Conservation (phyloP, 805 yeast species). For the Suhomyces xylopsoci region DNA sequence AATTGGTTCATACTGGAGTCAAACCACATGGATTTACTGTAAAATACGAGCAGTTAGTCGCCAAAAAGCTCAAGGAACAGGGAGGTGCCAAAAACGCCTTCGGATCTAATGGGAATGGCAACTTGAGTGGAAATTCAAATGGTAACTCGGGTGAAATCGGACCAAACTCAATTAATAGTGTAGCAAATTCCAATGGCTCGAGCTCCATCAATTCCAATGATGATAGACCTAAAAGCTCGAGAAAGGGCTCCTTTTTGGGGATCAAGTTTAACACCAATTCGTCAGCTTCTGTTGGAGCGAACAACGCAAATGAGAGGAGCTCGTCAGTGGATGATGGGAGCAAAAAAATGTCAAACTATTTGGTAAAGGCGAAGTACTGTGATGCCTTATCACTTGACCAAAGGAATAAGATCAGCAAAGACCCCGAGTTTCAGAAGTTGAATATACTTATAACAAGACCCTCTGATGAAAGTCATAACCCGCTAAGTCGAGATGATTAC, state of each 20-base stretch:
- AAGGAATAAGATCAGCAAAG: constrained; percentile 25
- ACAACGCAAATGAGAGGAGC: not conserved
- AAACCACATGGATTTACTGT: constrained; percentile 34
- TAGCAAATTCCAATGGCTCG: not conserved
- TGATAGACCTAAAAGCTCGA: constrained; percentile 22
- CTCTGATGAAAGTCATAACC: constrained; percentile 13
- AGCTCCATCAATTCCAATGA: constrained; percentile 10
- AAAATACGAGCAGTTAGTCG: constrained; percentile 39
- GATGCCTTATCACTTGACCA: constrained; percentile 34
- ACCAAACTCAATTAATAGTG: not conserved
- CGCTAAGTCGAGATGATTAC: constrained; percentile 21
- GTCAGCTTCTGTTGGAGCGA: not conserved
- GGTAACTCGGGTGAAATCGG: too few relatives aligned
- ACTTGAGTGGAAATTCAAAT: too few relatives aligned
- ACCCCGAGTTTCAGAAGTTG: constrained; percentile 29
- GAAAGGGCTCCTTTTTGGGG: constrained; percentile 40
- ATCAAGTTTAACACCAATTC: constrained; percentile 30
- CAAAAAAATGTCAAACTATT: constrained; percentile 9
- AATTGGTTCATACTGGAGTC: constrained; percentile 27
- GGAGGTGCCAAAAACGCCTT: constrained; percentile 1
- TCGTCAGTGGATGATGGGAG: constrained; percentile 4
- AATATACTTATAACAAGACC: constrained; percentile 39
- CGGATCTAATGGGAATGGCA: not conserved
- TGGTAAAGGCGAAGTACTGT: constrained; percentile 30
- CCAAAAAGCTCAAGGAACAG: constrained; percentile 33